Conservation (phyloP, 352 stramenopile genomes). For the Phytophthora syringae region DNA sequence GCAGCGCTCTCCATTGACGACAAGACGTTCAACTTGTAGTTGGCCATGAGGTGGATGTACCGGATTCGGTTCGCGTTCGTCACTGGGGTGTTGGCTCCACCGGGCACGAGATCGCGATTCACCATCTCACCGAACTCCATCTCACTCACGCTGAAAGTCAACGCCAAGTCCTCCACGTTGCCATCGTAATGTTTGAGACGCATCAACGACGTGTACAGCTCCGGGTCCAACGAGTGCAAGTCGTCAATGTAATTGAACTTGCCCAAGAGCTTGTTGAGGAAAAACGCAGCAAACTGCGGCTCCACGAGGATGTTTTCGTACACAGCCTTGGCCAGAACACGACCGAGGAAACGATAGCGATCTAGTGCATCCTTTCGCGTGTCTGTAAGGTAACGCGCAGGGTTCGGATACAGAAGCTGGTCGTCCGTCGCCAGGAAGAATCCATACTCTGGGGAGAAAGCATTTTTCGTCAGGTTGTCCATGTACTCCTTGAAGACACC, state of each 20-base stretch:
- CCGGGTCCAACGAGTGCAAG: conserved; percentile 92
- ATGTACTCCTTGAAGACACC: conserved; percentile 99
- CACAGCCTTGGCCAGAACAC: conserved; percentile 95
- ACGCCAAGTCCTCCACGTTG: conserved; percentile 90
- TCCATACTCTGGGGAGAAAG: conserved; percentile 86
- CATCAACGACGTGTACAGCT: conserved; percentile 96
- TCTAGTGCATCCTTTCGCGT: conserved; percentile 82
- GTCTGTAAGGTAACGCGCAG: conserved; percentile 78
- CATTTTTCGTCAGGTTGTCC: conserved; percentile 88
- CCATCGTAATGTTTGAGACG: conserved; percentile 95
- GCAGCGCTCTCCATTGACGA: conserved; percentile 60
- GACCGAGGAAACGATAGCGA: conserved; percentile 95
- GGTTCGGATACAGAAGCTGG: conserved; percentile 95
- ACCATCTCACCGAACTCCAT: conserved; percentile 76
- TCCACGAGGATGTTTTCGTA: conserved; percentile 97
- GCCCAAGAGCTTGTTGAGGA: conserved; percentile 95
- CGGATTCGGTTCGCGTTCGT: conserved; percentile 95
- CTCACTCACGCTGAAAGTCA: conserved; percentile 94
- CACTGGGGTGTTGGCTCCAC: conserved; percentile 88
- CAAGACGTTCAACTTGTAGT: conserved; percentile 96
- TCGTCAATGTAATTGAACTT: conserved; percentile 92
- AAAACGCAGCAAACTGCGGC: conserved; percentile 97
- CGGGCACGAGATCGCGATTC: conserved; percentile 80
- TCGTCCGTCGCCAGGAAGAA: conserved; percentile 89
- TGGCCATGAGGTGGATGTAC: conserved; percentile 97